phyloP scores from a whole-genome alignment of 495 filamentous ascomycete genomes.

The Aspergillus avenaceus region DNA sequence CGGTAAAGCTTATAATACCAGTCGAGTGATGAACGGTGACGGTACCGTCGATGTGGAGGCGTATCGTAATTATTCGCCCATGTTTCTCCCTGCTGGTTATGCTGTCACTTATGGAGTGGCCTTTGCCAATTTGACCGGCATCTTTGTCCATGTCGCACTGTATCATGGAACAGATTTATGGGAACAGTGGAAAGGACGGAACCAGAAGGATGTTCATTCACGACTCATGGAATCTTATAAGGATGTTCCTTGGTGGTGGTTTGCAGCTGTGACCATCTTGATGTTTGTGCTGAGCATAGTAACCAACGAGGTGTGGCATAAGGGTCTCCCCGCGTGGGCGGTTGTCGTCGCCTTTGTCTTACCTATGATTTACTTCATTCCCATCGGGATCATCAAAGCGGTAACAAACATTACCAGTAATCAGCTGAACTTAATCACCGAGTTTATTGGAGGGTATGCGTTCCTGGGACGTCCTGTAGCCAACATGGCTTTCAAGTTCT shows the following conservation, averaged over 20 bases:
- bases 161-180: constrained; percentile 62
- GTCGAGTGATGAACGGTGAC: constrained; percentile 35
- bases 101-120: constrained; percentile 61
- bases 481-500: constrained; percentile 74
- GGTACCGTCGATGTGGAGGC: constrained; percentile 38
- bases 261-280: constrained; percentile 28
- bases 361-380: constrained; percentile 40
- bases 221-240: constrained; percentile 36
- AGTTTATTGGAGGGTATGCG: constrained; percentile 70
- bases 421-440: constrained; percentile 61
- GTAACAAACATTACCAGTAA: constrained; percentile 67
- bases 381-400: constrained; percentile 53
- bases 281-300: constrained; percentile 60
- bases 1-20: constrained; percentile 38
- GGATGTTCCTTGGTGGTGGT: constrained; percentile 45
- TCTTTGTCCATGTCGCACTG: constrained; percentile 62
- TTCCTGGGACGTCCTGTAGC: constrained; percentile 62
- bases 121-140: constrained; percentile 64
- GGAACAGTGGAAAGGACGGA: constrained; percentile 53
- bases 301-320: constrained; percentile 61
- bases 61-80: constrained; percentile 41
- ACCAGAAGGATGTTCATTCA: constrained; percentile 51
- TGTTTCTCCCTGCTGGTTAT: constrained; percentile 46
- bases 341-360: constrained; percentile 56
- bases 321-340: constrained; percentile 63